Percentiles rank a stretch among this genome's conserved stretches.
Evolutionary conservation across 1,284 basidiomycete species (phyloP).

Genomic region (Malassezia cuniculi): DNA sequence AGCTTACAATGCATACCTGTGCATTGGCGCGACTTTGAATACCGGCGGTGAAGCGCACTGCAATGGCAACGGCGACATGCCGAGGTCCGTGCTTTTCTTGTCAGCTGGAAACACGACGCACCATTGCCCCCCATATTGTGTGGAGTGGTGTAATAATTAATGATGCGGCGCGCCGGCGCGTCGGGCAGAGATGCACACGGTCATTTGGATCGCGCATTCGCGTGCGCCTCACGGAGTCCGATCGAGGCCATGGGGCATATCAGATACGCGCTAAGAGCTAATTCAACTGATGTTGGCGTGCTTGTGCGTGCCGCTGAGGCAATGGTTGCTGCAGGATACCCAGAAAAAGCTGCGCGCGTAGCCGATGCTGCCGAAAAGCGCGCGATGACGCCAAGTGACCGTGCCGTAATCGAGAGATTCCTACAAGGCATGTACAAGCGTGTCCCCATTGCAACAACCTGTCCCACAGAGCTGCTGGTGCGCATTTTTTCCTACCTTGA

Average conservation of each 20-base stretch:
- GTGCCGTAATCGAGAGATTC: not conserved
- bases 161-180: too few species aligned
- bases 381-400: not conserved
- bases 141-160: too few species aligned
- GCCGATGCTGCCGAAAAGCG: not conserved
- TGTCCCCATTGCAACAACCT: too few species aligned
- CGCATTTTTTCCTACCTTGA: constrained; percentile 3
- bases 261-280: too few species aligned
- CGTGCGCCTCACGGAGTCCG: too few species aligned
- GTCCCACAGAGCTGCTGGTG: constrained; percentile 5
- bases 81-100: constrained; percentile 2
- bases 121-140: too few species aligned
- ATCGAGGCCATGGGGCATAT: too few species aligned
- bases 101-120: not conserved
- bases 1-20: constrained; percentile 27
- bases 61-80: constrained; percentile 8
- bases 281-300: too few species aligned
- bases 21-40: not conserved
- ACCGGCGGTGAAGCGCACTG: constrained; percentile 1
- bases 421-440: too few species aligned
- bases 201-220: too few species aligned
- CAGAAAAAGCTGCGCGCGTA: constrained; percentile 8
- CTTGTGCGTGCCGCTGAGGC: constrained; percentile 2
- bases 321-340: not conserved
- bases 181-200: too few species aligned